Evolutionary conservation across 2,329 filamentous ascomycete genomes (phyloP).

Genomic region (Exophiala phaeomuriformis): DNA sequence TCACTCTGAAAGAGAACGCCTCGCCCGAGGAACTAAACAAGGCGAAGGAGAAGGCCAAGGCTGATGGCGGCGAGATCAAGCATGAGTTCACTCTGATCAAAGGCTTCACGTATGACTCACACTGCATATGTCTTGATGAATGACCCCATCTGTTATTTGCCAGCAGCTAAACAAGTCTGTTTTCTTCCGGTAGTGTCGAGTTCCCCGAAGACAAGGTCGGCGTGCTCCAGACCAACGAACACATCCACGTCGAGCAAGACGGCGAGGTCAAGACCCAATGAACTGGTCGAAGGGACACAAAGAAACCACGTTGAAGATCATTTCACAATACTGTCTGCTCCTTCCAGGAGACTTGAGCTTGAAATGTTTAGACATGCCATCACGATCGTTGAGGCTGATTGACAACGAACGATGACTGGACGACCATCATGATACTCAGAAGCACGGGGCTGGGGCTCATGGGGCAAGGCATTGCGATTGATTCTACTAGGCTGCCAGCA

Average conservation of each 20-base stretch:
- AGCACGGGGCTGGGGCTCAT: background rate
- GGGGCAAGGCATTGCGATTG: background rate
- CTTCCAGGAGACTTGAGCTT: background rate
- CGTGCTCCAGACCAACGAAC: constrained; percentile 60
- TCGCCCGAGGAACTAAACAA: constrained; percentile 59
- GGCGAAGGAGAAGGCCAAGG: constrained; percentile 65
- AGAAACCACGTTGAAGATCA: background rate
- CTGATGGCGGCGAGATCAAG: constrained; percentile 74
- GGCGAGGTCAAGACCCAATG: constrained; percentile 65
- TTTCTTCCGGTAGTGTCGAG: constrained; percentile 52
- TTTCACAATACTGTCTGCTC: background rate
- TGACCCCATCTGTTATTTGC: no score
- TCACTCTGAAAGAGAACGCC: constrained; percentile 69
- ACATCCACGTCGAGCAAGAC: constrained; percentile 75
- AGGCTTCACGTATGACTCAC: constrained; percentile 73
- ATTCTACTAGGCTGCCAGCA: background rate
- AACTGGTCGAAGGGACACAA: background rate
- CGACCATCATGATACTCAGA: background rate
- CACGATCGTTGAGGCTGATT: background rate
- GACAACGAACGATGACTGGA: background rate
- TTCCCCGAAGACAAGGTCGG: constrained; percentile 61
- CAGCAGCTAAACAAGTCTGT: no score
- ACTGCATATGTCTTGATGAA: background rate
- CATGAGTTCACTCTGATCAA: constrained; percentile 84
- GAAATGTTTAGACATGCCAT: background rate